phyloP scores from a whole-genome alignment of 257 asterid genomes.

The Lycium ferocissimum region DNA sequence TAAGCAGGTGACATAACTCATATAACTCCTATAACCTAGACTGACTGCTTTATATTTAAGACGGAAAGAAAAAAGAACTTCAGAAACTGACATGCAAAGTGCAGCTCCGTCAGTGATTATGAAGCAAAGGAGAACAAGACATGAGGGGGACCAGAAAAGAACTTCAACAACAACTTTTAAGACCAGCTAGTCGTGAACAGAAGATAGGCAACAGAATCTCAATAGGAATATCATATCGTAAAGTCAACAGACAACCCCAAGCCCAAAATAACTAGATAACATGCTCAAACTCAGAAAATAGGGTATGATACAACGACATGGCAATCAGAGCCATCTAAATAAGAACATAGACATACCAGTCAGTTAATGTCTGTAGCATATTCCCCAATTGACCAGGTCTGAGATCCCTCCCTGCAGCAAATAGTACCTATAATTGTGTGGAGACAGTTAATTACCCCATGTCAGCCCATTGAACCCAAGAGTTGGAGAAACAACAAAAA shows the following conservation, averaged over 20 bases:
- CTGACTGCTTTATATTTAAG: not conserved
- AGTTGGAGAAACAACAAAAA: constrained; percentile 26
- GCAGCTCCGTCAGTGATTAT: constrained; percentile 4
- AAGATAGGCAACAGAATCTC: not conserved
- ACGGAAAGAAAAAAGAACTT: not conserved
- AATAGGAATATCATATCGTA: not conserved
- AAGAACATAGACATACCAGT: constrained; percentile 59
- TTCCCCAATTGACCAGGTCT: constrained; percentile 87
- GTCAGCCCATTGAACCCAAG: constrained; percentile 13
- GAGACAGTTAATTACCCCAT: constrained; percentile 27
- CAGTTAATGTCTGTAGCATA: constrained; percentile 71
- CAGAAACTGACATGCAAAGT: constrained; percentile 15
- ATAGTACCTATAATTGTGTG: constrained; percentile 74
- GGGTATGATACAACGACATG: not conserved
- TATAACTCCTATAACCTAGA: not conserved
- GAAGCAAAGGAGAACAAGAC: constrained; percentile 2
- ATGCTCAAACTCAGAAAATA: not conserved
- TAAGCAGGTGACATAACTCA: constrained; percentile 5
- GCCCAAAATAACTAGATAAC: constrained; percentile 19
- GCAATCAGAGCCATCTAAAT: constrained; percentile 13
- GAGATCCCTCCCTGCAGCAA: constrained; percentile 99
- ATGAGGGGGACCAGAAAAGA: not conserved
- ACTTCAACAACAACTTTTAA: constrained; percentile 3
- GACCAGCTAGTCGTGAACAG: constrained; percentile 13
- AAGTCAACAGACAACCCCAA: not conserved